Percentiles rank a stretch among this genome's conserved stretches.
phyloP scores from a whole-genome alignment of 1,284 basidiomycete species.

The Pseudozyma hubeiensis region DNA sequence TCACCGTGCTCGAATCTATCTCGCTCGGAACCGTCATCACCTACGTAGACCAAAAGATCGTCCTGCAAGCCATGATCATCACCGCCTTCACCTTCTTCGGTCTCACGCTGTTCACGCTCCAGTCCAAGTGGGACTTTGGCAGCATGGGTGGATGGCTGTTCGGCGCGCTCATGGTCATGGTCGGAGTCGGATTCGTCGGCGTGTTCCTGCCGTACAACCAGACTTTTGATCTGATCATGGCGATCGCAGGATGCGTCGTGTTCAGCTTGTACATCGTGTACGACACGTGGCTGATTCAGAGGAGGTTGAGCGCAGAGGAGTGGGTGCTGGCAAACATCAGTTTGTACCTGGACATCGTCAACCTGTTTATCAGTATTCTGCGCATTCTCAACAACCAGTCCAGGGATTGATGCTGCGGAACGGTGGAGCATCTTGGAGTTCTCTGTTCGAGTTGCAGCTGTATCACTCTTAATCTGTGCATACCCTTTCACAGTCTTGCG shows the following conservation, averaged over 20 bases:
- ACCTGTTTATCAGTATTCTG: constrained; percentile 83
- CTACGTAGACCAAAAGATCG: constrained; percentile 79
- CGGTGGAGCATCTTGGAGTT: not conserved
- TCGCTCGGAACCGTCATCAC: constrained; percentile 80
- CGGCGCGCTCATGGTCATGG: constrained; percentile 71
- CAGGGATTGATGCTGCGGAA: constrained; percentile 12
- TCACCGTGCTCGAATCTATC: constrained; percentile 59
- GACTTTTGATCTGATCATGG: constrained; percentile 81
- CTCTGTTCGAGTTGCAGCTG: not conserved
- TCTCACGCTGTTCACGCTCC: constrained; percentile 78
- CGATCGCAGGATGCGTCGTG: constrained; percentile 80
- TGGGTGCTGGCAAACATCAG: constrained; percentile 86
- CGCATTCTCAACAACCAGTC: constrained; percentile 51
- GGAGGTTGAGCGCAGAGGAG: constrained; percentile 82
- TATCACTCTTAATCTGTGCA: constrained; percentile 9
- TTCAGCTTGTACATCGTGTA: constrained; percentile 77
- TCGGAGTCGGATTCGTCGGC: constrained; percentile 73
- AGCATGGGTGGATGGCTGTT: constrained; percentile 86
- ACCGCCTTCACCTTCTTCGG: constrained; percentile 88
- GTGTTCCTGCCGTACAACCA: constrained; percentile 82
- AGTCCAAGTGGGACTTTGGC: constrained; percentile 81
- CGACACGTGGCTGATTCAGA: constrained; percentile 85
- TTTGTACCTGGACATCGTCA: constrained; percentile 74
- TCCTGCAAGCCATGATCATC: constrained; percentile 87
- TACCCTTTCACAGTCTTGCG: constrained; percentile 8